Evolutionary conservation across 768 basidiomycete species (phyloP).

Genomic region (Amanita subjunquillea): DNA sequence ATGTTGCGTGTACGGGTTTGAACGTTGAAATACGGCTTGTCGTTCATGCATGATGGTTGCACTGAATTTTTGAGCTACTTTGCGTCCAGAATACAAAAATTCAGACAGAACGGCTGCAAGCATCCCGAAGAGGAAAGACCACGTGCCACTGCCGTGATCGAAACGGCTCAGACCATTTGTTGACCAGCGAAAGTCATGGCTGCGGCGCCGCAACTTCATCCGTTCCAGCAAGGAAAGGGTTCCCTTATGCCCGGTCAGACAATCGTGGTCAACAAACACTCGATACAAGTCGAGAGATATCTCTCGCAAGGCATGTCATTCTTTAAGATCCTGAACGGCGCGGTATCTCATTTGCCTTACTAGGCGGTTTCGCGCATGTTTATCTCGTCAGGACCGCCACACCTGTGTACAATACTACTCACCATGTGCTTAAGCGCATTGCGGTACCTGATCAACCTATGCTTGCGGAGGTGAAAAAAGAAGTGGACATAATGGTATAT

Average conservation of each 20-base stretch:
- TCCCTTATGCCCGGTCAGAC: constrained; percentile 76
- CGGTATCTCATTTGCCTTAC: constrained; percentile 7
- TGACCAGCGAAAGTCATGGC: constrained; percentile 26
- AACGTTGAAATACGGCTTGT: too few species aligned
- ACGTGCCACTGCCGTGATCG: constrained; percentile 2
- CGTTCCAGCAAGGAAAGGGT: constrained; percentile 41
- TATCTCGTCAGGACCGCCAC: constrained; percentile 85
- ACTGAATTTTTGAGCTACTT: too few species aligned
- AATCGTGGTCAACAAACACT: constrained; percentile 82
- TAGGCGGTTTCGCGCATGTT: constrained; percentile 97
- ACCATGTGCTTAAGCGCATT: constrained; percentile 95
- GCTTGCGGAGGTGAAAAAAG: constrained; percentile 90
- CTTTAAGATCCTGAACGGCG: constrained; percentile 6
- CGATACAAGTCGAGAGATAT: constrained; percentile 89
- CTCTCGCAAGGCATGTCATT: constrained; percentile 72
- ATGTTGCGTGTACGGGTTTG: too few species aligned
- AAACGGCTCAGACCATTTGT: background rate
- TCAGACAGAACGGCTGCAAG: background rate
- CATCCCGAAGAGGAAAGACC: background rate
- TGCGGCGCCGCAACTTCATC: constrained; percentile 38
- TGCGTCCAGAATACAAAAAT: background rate
- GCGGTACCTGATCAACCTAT: constrained; percentile 85
- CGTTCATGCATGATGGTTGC: too few species aligned
- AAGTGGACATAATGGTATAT: constrained; percentile 96
- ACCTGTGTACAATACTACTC: constrained; percentile 84